Evolutionary conservation across 768 basidiomycete species (phyloP).

Genomic region (Boletus vermiculosoides): DNA sequence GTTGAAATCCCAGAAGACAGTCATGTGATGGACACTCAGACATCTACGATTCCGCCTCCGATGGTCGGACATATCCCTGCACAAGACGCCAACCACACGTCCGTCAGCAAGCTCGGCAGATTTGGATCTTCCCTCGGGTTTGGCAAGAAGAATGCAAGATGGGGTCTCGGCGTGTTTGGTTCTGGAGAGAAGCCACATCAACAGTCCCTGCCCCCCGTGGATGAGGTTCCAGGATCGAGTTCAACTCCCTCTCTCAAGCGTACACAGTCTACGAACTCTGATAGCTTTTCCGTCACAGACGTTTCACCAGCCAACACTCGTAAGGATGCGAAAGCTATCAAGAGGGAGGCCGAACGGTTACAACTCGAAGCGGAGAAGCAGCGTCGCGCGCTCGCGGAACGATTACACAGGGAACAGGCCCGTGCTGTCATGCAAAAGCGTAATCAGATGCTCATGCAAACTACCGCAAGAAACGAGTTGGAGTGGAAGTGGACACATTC

Average conservation of each 20-base stretch:
- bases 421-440: constrained; percentile 92
- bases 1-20: constrained; percentile 44
- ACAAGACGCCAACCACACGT: constrained; percentile 40
- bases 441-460: constrained; percentile 66
- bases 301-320: constrained; percentile 40
- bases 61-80: constrained; percentile 35
- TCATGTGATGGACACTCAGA: constrained; percentile 45
- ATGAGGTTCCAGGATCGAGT: constrained; percentile 59
- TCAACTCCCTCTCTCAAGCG: constrained; percentile 73
- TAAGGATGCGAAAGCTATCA: constrained; percentile 68
- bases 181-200: constrained; percentile 65
- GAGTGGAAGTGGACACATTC: constrained; percentile 55
- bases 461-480: constrained; percentile 47
- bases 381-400: constrained; percentile 71
- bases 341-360: constrained; percentile 78
- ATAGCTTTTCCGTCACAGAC: constrained; percentile 61
- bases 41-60: constrained; percentile 49
- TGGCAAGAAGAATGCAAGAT: constrained; percentile 67
- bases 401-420: constrained; percentile 80
- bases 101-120: constrained; percentile 56
- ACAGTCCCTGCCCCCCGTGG: constrained; percentile 63
- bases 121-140: constrained; percentile 56
- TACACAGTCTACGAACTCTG: constrained; percentile 73
- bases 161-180: constrained; percentile 71
- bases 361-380: constrained; percentile 83